phyloP scores from a whole-genome alignment of 2,329 filamentous ascomycete genomes.

The Talaromyces sp. region DNA sequence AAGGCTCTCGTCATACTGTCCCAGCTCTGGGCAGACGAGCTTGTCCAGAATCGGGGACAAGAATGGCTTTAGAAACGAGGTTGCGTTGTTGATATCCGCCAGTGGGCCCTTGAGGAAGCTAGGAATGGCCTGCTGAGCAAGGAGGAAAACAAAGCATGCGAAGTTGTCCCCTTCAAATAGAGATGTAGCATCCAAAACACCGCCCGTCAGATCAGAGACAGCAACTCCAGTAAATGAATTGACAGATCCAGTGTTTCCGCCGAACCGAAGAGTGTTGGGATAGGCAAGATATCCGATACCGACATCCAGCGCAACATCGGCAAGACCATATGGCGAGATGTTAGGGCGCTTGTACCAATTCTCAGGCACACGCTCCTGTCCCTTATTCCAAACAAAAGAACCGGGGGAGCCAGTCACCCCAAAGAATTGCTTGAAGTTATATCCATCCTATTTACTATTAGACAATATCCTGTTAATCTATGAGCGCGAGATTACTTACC shows the following conservation, averaged over 20 bases:
- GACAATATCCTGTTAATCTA: neutral
- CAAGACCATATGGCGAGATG: constrained; percentile 9
- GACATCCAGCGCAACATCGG: constrained; percentile 2
- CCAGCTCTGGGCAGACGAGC: constrained; percentile 3
- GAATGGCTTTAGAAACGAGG: constrained; percentile 1
- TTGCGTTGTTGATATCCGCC: constrained; percentile 5
- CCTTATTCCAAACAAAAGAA: constrained; percentile 10
- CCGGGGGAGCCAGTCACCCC: neutral
- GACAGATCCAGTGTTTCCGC: constrained; percentile 9
- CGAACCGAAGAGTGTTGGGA: constrained; percentile 4
- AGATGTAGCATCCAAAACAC: constrained; percentile 3
- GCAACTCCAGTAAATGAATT: constrained; percentile 8
- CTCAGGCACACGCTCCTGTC: constrained; percentile 7
- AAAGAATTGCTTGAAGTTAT: constrained; percentile 9
- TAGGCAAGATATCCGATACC: constrained; percentile 13
- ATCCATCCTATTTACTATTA: constrained; percentile 5
- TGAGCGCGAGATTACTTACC: neutral
- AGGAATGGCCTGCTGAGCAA: constrained; percentile 9
- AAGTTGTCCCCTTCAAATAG: constrained; percentile 12
- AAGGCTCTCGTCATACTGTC: constrained; percentile 6
- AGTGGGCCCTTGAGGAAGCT: constrained; percentile 6
- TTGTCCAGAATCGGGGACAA: neutral
- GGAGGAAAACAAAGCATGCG: constrained; percentile 7
- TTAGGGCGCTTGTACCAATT: constrained; percentile 8
- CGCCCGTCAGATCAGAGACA: constrained; percentile 6